phyloP scores from a whole-genome alignment of 805 yeast genomes.

The Candida insectalens region DNA sequence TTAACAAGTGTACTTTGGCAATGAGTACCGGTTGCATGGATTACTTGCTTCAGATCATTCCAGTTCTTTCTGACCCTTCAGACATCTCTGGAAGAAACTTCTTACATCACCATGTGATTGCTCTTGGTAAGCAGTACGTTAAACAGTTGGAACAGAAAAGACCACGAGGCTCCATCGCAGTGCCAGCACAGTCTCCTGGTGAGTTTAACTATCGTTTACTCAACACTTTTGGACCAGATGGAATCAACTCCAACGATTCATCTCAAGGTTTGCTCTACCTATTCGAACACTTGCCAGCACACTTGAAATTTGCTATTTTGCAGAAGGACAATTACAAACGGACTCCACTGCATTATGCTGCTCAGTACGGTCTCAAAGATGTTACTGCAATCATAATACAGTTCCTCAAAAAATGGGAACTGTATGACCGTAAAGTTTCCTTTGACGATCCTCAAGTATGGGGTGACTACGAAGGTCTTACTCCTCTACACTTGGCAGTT shows the following conservation, averaged over 20 bases:
- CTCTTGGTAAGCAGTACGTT: slow-evolving; percentile 56
- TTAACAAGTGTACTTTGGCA: slow-evolving; percentile 56
- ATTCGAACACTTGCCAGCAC: slow-evolving; percentile 44
- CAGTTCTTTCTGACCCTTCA: slow-evolving; percentile 47
- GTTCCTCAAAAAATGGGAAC: slow-evolving; percentile 48
- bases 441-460: slow-evolving; percentile 49
- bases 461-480: slow-evolving; percentile 72
- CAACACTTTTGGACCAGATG: slow-evolving; percentile 53
- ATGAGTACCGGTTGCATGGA: slow-evolving; percentile 51
- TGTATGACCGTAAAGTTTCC: slow-evolving; percentile 37
- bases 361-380: slow-evolving; percentile 72
- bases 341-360: slow-evolving; percentile 84
- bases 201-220: slow-evolving; percentile 37
- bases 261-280: slow-evolving; percentile 53
- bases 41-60: slow-evolving; percentile 38
- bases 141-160: slow-evolving; percentile 17
- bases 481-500: slow-evolving; percentile 80
- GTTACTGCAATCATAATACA: slow-evolving; percentile 50
- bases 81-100: slow-evolving; percentile 80
- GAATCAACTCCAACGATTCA: slow-evolving; percentile 46
- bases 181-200: slow-evolving; percentile 34
- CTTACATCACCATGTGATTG: slow-evolving; percentile 74
- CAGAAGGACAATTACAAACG: slow-evolving; percentile 69
- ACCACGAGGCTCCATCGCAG: slow-evolving; percentile 15
- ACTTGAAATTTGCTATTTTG: slow-evolving; percentile 43